Conservation (phyloP, 139 green algal genomes). For the Chlamydomonas schloesseri region DNA sequence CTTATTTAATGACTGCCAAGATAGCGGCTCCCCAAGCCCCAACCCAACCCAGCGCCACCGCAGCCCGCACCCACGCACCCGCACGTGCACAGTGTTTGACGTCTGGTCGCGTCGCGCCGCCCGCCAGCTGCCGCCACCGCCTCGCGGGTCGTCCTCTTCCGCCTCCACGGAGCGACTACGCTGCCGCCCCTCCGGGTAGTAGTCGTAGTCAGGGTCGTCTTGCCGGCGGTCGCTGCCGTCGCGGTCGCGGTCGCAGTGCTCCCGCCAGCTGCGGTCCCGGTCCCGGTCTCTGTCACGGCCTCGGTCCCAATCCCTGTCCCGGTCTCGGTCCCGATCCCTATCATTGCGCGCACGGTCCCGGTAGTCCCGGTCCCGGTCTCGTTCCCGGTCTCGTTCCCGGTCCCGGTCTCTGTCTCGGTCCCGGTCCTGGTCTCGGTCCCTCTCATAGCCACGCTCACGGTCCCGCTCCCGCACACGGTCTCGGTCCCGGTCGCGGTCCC, state of each 20-base stretch:
- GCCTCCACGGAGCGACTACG: not conserved
- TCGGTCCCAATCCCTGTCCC: not conserved
- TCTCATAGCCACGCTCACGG: no score
- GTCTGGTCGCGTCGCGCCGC: conserved; percentile 9
- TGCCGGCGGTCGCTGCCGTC: not conserved
- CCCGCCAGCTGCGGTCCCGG: not conserved
- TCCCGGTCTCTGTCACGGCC: conserved; percentile 9
- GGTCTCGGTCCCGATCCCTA: conserved; percentile 10
- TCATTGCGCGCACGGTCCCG: not conserved
- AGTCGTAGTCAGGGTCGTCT: not conserved
- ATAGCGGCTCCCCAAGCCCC: no score
- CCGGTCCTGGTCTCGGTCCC: not conserved
- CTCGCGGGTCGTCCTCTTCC: not conserved
- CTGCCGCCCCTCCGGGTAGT: not conserved
- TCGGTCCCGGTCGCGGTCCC: no score
- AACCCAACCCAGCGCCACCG: no score
- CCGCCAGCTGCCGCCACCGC: not conserved
- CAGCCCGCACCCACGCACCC: conserved; percentile 14
- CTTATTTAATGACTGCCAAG: no score
- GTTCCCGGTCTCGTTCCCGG: not conserved
- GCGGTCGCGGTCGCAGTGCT: not conserved
- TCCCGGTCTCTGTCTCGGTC: not conserved
- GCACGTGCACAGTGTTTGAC: conserved; percentile 21
- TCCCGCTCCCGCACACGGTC: no score
- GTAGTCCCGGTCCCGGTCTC: not conserved